Conservation (phyloP, 139 green algal genomes). For the Ostreobium quekettii region DNA sequence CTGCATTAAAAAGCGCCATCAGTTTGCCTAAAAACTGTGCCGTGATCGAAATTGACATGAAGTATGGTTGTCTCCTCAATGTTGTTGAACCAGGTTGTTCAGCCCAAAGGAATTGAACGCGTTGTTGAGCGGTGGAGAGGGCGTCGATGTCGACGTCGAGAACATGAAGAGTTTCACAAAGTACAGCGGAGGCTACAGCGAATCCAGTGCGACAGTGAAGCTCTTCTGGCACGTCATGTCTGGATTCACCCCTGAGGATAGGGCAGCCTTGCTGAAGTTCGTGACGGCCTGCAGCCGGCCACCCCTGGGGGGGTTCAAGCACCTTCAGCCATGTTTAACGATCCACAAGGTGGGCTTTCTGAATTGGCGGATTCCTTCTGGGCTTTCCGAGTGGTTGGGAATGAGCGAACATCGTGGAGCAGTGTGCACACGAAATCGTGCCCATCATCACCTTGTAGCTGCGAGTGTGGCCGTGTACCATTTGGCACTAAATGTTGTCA, state of each 20-base stretch:
- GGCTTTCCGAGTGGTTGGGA: background rate
- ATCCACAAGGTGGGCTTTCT: slow-evolving; percentile 62
- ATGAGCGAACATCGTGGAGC: background rate
- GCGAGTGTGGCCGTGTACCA: too few relatives aligned
- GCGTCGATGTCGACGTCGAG: slow-evolving; percentile 49
- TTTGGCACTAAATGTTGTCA: too few relatives aligned
- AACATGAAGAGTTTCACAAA: slow-evolving; percentile 58
- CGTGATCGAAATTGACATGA: too few relatives aligned
- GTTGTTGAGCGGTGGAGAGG: slow-evolving; percentile 38
- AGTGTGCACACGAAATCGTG: background rate
- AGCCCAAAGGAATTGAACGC: slow-evolving; percentile 74
- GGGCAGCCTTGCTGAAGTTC: slow-evolving; percentile 69
- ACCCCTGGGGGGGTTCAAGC: slow-evolving; percentile 82
- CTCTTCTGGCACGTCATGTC: slow-evolving; percentile 76
- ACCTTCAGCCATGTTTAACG: slow-evolving; percentile 75
- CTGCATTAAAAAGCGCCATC: too few relatives aligned
- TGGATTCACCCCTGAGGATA: slow-evolving; percentile 38
- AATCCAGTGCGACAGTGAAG: slow-evolving; percentile 50
- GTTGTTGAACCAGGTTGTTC: slow-evolving; percentile 66
- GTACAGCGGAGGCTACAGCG: slow-evolving; percentile 56
- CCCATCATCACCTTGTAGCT: too few relatives aligned
- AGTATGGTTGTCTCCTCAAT: too few relatives aligned
- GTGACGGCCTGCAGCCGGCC: slow-evolving; percentile 71
- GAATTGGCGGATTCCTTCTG: background rate
- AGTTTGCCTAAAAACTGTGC: too few relatives aligned